Conservation (phyloP, 352 stramenopile genomes). For the Globisporangium perplexum region DNA sequence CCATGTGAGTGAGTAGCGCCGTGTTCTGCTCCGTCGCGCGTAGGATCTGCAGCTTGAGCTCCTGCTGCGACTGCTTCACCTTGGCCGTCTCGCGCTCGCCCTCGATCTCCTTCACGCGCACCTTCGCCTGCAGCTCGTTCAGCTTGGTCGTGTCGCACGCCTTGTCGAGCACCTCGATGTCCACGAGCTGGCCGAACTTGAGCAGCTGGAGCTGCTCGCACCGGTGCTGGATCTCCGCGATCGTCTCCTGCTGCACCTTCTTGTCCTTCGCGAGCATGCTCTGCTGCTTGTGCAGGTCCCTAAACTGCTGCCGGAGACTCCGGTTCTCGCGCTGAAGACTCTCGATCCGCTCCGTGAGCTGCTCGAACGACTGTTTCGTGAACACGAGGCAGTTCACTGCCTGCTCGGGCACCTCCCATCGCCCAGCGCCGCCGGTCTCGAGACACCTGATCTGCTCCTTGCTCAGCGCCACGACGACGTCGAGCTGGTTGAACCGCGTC, state of each 20-base stretch:
- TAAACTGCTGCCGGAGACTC: slow-evolving; percentile 82
- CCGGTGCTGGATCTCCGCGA: slow-evolving; percentile 52
- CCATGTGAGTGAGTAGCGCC: slow-evolving; percentile 66
- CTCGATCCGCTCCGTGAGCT: slow-evolving; percentile 66
- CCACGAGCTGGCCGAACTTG: slow-evolving; percentile 75
- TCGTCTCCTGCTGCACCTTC: slow-evolving; percentile 57
- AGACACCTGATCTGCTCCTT: slow-evolving; percentile 73
- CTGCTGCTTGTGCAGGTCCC: slow-evolving; percentile 87
- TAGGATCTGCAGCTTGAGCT: slow-evolving; percentile 72
- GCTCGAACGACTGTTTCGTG: slow-evolving; percentile 44
- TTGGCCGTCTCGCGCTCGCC: slow-evolving; percentile 41
- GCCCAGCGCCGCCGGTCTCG: slow-evolving; percentile 2
- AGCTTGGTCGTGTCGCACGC: slow-evolving; percentile 69
- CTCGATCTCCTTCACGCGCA: slow-evolving; percentile 70
- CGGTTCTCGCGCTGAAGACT: slow-evolving; percentile 82
- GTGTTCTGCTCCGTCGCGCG: slow-evolving; percentile 84
- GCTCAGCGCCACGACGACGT: slow-evolving; percentile 75
- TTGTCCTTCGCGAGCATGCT: slow-evolving; percentile 78
- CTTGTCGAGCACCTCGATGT: slow-evolving; percentile 88
- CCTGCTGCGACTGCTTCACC: slow-evolving; percentile 43
- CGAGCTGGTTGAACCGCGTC: slow-evolving; percentile 83
- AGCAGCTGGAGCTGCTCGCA: slow-evolving; percentile 78
- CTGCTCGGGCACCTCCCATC: slow-evolving; percentile 49
- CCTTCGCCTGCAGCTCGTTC: slow-evolving; percentile 63
- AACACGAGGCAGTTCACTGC: slow-evolving; percentile 71